These are phyloP conservation scores for Jamesozyma spencerorum DNA, from an alignment of 805 yeast species.

Conservation along the genomic window DNA sequence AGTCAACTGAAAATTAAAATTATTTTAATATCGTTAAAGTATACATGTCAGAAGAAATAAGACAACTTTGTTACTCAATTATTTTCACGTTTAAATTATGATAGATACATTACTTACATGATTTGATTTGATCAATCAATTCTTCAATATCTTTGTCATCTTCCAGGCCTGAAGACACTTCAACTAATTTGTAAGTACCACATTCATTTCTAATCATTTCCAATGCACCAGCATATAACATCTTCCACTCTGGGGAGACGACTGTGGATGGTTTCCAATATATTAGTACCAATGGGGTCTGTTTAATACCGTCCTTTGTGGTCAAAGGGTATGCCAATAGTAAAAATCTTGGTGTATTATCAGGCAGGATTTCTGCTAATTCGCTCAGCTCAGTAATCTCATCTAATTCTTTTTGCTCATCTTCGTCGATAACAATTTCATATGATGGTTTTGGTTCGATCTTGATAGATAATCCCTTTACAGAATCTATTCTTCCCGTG, in stretches of 20 bases:
- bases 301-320: constrained; percentile 59
- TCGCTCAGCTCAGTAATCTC: constrained; percentile 43
- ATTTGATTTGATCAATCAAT: constrained; percentile 34
- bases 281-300: constrained; percentile 67
- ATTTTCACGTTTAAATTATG: too few relatives aligned
- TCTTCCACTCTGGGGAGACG: constrained; percentile 63
- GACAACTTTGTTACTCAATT: too few relatives aligned
- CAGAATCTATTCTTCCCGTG: constrained; percentile 51
- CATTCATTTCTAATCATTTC: constrained; percentile 71
- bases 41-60: too few relatives aligned
- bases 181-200: constrained; percentile 47
- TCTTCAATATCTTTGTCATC: constrained; percentile 28
- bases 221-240: constrained; percentile 87
- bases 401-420: constrained; percentile 47
- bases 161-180: constrained; percentile 28
- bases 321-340: constrained; percentile 69
- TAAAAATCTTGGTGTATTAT: constrained; percentile 67
- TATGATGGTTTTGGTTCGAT: constrained; percentile 27
- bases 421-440: constrained; percentile 25
- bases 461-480: constrained; percentile 49
- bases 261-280: constrained; percentile 85
- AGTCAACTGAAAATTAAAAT: too few relatives aligned
- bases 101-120: constrained; percentile 1
- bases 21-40: too few relatives aligned
- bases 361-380: constrained; percentile 69